A percentile compares a stretch with the other conserved stretches of the same genome.
These are phyloP conservation scores for Pichia californica DNA, from an alignment of 805 yeast genomes.

Conservation along the genomic window DNA sequence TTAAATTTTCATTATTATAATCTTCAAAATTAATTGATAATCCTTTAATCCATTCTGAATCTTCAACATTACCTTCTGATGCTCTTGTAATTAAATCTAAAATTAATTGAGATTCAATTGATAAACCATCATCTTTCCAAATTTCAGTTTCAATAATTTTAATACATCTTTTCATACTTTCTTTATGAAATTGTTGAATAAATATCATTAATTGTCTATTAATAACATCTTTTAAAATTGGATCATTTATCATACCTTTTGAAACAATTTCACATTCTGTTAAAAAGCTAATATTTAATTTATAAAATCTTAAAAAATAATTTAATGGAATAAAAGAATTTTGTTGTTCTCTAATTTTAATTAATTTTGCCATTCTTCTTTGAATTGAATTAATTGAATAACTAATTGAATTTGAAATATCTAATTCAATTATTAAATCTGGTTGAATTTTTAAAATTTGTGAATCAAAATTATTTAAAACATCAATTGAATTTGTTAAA, in stretches of 20 bases:
- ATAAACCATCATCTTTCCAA: conserved; percentile 73
- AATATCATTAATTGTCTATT: conserved; percentile 61
- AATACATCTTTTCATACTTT: conserved; percentile 40
- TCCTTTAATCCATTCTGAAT: conserved; percentile 41
- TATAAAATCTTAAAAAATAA: conserved; percentile 62
- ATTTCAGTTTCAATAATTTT: conserved; percentile 55
- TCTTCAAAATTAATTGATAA: conserved; percentile 21
- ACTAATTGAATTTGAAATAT: conserved; percentile 58
- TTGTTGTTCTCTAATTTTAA: conserved; percentile 70
- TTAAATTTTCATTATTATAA: conserved; percentile 19
- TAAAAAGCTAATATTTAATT: conserved; percentile 61
- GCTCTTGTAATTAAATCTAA: conserved; percentile 47
- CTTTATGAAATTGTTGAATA: conserved; percentile 47
- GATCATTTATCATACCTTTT: conserved; percentile 49
- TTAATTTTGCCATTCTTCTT: conserved; percentile 66
- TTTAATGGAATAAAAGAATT: conserved; percentile 50
- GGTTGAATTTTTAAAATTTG: conserved; percentile 26
- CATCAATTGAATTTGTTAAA: conserved; percentile 59
- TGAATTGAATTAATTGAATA: conserved; percentile 69
- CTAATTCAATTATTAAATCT: conserved; percentile 50
- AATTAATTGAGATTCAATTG: conserved; percentile 38
- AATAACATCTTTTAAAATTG: conserved; percentile 60
- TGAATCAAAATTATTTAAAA: conserved; percentile 28
- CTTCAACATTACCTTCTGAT: conserved; percentile 35
- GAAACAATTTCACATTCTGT: conserved; percentile 79